Conservation (phyloP, 2,329 filamentous ascomycete species). For the Penicillium oxalicum region DNA sequence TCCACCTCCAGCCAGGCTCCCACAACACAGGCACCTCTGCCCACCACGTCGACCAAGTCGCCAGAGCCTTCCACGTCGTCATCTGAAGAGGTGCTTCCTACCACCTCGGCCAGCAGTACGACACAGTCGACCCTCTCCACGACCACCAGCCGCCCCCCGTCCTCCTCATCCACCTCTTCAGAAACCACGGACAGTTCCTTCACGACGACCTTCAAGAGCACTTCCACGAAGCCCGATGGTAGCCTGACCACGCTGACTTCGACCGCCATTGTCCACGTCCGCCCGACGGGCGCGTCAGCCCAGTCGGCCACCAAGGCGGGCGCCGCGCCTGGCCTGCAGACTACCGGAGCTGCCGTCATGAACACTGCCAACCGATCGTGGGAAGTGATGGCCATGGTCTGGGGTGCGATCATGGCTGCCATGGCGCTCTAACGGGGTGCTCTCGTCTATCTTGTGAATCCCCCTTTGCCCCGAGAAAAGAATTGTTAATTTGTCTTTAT, state of each 20-base stretch:
- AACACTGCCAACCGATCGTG: slow-evolving; percentile 26
- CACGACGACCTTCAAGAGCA: slow-evolving; percentile 38
- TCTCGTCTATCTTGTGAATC: neutral
- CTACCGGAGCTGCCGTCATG: slow-evolving; percentile 25
- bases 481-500: no score
- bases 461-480: no score
- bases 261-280: slow-evolving; percentile 40
- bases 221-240: slow-evolving; percentile 40
- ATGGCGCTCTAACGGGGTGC: slow-evolving; percentile 29
- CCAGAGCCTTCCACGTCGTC: neutral
- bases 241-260: slow-evolving; percentile 39
- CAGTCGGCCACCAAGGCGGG: slow-evolving; percentile 16
- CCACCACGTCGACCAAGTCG: neutral
- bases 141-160: slow-evolving; percentile 9
- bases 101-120: slow-evolving; percentile 11
- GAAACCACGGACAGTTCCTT: slow-evolving; percentile 22
- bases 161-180: slow-evolving; percentile 17
- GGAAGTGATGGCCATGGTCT: slow-evolving; percentile 36
- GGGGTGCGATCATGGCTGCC: slow-evolving; percentile 37
- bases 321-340: slow-evolving; percentile 36
- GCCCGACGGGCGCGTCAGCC: slow-evolving; percentile 18
- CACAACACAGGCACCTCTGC: neutral
- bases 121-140: slow-evolving; percentile 16
- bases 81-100: neutral
- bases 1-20: slow-evolving; percentile 3